phyloP scores from a whole-genome alignment of 768 basidiomycete genomes.

The Tylopilus rubrobrunneus region DNA sequence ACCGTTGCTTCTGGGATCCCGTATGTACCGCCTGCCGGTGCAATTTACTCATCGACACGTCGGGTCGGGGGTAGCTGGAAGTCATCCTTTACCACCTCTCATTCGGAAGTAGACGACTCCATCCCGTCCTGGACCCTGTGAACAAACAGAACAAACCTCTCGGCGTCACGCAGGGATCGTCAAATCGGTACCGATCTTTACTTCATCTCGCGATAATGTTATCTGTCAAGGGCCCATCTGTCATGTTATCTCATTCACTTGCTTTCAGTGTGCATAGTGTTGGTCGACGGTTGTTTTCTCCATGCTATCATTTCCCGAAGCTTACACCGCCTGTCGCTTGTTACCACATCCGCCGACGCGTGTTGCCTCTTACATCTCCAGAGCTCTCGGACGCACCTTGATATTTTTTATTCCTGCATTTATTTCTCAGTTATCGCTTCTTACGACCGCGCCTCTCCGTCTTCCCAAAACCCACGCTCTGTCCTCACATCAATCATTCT shows the following conservation, averaged over 20 bases:
- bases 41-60: conserved; percentile 44
- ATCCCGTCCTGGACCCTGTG: conserved; percentile 28
- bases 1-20: conserved; percentile 8
- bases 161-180: no score
- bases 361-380: neutral
- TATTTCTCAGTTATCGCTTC: conserved; percentile 16
- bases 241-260: conserved; percentile 12
- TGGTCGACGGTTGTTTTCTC: conserved; percentile 11
- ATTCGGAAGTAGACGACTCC: conserved; percentile 30
- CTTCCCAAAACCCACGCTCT: neutral
- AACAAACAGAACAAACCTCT: neutral
- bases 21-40: conserved; percentile 57
- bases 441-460: neutral
- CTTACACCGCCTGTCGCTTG: neutral
- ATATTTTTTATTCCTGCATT: conserved; percentile 16
- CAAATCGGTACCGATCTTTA: conserved; percentile 11
- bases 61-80: conserved; percentile 56
- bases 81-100: conserved; percentile 12
- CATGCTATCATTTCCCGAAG: conserved; percentile 7
- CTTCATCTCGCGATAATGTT: conserved; percentile 3
- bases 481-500: neutral
- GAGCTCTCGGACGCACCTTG: neutral
- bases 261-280: conserved; percentile 27
- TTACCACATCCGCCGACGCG: no score
- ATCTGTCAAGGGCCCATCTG: conserved; percentile 4